Percentiles rank a stretch among this genome's conserved stretches.
phyloP scores from a whole-genome alignment of 495 filamentous ascomycete genomes.

The Rostrohypoxylon terebratum region DNA sequence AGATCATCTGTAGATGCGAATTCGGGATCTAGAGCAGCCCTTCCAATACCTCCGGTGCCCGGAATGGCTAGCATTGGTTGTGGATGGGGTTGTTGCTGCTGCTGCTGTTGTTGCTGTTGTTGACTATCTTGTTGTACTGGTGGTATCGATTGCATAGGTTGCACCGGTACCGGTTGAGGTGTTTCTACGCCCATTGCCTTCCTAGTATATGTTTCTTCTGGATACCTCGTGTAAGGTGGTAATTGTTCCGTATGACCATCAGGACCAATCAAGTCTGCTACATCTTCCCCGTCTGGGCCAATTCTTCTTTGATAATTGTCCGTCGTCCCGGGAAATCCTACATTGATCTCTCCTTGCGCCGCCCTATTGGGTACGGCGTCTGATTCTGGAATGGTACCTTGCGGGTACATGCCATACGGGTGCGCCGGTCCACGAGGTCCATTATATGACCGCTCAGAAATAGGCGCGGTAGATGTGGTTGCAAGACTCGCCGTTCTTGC shows the following conservation, averaged over 20 bases:
- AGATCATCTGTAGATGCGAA: conserved; percentile 66
- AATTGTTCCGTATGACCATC: conserved; percentile 91
- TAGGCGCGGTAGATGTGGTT: conserved; percentile 68
- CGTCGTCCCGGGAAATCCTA: conserved; percentile 78
- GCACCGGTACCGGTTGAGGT: conserved; percentile 31
- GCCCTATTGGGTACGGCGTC: conserved; percentile 29
- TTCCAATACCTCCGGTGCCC: conserved; percentile 65
- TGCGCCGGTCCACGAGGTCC: conserved; percentile 78
- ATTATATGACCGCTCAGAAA: conserved; percentile 68
- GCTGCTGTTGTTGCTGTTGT: conserved; percentile 19
- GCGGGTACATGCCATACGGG: conserved; percentile 85
- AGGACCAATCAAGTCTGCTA: conserved; percentile 85
- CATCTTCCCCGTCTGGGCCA: conserved; percentile 85
- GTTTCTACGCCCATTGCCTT: conserved; percentile 46
- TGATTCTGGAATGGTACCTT: conserved; percentile 65
- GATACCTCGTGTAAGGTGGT: conserved; percentile 87
- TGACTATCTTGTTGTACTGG: background rate
- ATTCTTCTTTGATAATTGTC: conserved; percentile 75
- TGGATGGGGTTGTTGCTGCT: background rate
- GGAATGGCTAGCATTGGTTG: conserved; percentile 48
- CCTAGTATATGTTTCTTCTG: conserved; percentile 64
- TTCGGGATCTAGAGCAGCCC: conserved; percentile 66
- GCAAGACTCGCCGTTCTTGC: conserved; percentile 73
- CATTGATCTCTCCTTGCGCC: conserved; percentile 63
- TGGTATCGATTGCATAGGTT: background rate